A percentile compares a stretch with the other conserved stretches of the same genome.
These are phyloP conservation scores for Neurospora sp. DNA, from an alignment of 495 filamentous ascomycete species.

Conservation along the genomic window DNA sequence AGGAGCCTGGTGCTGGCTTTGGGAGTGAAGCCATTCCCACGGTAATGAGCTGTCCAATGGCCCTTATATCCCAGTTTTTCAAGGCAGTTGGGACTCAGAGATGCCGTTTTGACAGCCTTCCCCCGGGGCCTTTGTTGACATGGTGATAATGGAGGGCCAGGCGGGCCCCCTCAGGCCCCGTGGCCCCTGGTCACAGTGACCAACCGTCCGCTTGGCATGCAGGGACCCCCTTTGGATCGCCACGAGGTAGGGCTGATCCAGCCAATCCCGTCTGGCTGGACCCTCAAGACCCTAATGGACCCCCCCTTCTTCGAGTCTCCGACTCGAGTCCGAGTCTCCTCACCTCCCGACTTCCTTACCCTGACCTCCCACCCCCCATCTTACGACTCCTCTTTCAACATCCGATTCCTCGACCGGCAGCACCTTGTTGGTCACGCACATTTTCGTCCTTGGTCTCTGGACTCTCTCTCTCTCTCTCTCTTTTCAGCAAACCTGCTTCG, in stretches of 20 bases:
- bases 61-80: background rate
- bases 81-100: background rate
- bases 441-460: background rate
- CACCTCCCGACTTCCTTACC: background rate
- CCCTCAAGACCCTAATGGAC: background rate
- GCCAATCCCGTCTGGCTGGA: background rate
- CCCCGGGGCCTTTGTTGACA: background rate
- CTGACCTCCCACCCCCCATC: background rate
- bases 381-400: background rate
- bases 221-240: background rate
- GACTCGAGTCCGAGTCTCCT: background rate
- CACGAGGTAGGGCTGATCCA: background rate
- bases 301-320: background rate
- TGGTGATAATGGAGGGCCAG: background rate
- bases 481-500: background rate
- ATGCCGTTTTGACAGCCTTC: background rate
- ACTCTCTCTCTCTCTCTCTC: background rate
- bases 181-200: background rate
- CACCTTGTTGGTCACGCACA: background rate
- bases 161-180: background rate
- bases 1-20: background rate
- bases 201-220: background rate
- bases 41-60: background rate
- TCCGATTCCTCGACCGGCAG: background rate
- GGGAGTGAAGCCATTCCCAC: background rate